Evolutionary conservation across 192 early-diverging fungal species (phyloP), one percentile per base, ranked within the genome.

Genomic region (Dissophora globulifera): DNA sequence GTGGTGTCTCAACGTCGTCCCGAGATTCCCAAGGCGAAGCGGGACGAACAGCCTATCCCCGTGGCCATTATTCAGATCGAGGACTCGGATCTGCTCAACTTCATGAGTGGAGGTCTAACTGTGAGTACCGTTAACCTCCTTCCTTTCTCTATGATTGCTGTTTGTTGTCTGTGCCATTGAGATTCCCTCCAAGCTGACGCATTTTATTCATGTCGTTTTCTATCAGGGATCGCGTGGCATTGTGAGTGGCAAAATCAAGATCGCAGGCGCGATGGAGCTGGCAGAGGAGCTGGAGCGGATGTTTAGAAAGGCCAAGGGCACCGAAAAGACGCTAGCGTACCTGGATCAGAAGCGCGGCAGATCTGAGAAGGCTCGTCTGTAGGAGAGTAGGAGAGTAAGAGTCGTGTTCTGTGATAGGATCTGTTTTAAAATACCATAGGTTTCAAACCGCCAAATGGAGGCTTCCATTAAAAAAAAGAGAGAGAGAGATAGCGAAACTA

Each of bases 181-280:
- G n/a, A n/a, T n/a, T n/a, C n/a, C n/a, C n/a, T n/a, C n/a, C n/a
- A n/a, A n/a, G n/a, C n/a, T n/a, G n/a, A n/a, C n/a, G n/a, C n/a
- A n/a, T 25, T 27, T 43, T 45, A 1, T 32, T 30, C 12, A 27
- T 53, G 17, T 25, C 1, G 7, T 17, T 30, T 6, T 12, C 23
- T 32, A 5, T 17, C 20, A 74, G 69, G 72, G 72, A 46, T 54
- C 72, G 8, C 72, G 72, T 20, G 72, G 72, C n/a, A 76, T 76
- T 56, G 64, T 76, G 16, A 76, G 63, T 19, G 72, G 72, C 47
- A 76, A 76, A 47, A 76, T 76, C 63, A 76, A 76, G 63, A 76
- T 76, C 56, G 72, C 72, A n/a, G 72, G 72, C 30, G 72, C 72
- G 20, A 76, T 76, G 41, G 72, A 76, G 23, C 38, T 76, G 54